Evolutionary conservation across 352 stramenopile species (phyloP).

Genomic region (Pythium pectinolyticum): DNA sequence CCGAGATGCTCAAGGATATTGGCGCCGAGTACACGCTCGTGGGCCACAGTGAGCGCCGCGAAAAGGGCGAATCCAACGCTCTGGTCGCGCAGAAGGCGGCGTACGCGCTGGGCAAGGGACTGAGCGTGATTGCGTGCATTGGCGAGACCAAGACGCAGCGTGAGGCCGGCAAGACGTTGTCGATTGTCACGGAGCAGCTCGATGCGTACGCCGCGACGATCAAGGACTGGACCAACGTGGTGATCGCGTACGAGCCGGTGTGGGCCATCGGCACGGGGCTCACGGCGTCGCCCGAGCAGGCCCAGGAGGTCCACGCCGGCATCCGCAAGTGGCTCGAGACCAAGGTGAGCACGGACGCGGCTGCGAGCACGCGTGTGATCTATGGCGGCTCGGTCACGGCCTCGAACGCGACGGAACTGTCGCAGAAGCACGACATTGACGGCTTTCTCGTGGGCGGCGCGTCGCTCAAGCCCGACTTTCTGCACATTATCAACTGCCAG

Average conservation of each 20-base stretch:
- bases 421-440: slow-evolving; percentile 96
- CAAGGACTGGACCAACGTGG: slow-evolving; percentile 93
- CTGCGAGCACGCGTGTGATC: slow-evolving; percentile 94
- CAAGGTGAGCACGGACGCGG: slow-evolving; percentile 91
- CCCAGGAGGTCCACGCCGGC: slow-evolving; percentile 95
- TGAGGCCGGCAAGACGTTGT: slow-evolving; percentile 91
- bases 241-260: slow-evolving; percentile 97
- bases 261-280: slow-evolving; percentile 98
- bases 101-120: slow-evolving; percentile 90
- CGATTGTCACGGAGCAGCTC: slow-evolving; percentile 94
- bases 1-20: slow-evolving; percentile 97
- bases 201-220: slow-evolving; percentile 87
- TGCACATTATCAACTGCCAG: slow-evolving; percentile 96
- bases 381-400: slow-evolving; percentile 97
- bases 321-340: slow-evolving; percentile 94
- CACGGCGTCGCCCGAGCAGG: slow-evolving; percentile 97
- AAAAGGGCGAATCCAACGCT: slow-evolving; percentile 91
- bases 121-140: slow-evolving; percentile 97
- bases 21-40: slow-evolving; percentile 95
- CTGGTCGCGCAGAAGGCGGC: slow-evolving; percentile 94
- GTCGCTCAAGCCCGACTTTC: slow-evolving; percentile 96
- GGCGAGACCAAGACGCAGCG: slow-evolving; percentile 95
- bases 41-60: slow-evolving; percentile 95
- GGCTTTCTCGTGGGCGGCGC: slow-evolving; percentile 98
- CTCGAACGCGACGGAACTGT: slow-evolving; percentile 92